phyloP scores from a whole-genome alignment of 208 protist genomes.

The Angomonas desouzai region DNA sequence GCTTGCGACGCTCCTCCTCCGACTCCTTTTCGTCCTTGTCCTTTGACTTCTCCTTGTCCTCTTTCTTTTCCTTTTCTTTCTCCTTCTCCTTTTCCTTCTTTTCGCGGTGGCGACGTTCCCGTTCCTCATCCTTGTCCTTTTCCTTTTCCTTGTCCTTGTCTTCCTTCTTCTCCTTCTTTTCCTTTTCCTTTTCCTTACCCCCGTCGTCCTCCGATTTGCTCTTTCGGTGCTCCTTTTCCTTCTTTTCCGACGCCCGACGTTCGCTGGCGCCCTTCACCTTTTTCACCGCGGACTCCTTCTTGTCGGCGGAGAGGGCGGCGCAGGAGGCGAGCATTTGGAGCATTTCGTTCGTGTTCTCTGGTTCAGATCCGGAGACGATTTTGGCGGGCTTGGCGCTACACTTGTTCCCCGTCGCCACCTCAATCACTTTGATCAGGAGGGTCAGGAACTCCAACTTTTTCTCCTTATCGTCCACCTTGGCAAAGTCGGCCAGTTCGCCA shows the following conservation, averaged over 20 bases:
- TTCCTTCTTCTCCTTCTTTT: slow-evolving; percentile 15
- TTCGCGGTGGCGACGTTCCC: slow-evolving; percentile 7
- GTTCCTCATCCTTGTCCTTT: slow-evolving; percentile 14
- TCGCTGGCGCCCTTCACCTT: slow-evolving; percentile 37
- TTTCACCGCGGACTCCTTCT: slow-evolving; percentile 60
- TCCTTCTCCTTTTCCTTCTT: slow-evolving; percentile 23
- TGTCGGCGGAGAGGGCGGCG: slow-evolving; percentile 43
- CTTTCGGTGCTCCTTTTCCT: slow-evolving; percentile 17
- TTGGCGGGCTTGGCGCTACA: slow-evolving; percentile 62
- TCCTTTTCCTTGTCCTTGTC: slow-evolving; percentile 22
- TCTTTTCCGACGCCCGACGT: not conserved
- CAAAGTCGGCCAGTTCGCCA: slow-evolving; percentile 64
- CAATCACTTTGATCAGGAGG: slow-evolving; percentile 70
- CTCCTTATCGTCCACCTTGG: slow-evolving; percentile 80
- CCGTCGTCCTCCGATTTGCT: slow-evolving; percentile 16
- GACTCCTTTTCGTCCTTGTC: slow-evolving; percentile 23
- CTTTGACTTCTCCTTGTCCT: slow-evolving; percentile 37
- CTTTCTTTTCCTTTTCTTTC: slow-evolving; percentile 24
- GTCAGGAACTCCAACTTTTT: slow-evolving; percentile 76
- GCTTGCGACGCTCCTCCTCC: slow-evolving; percentile 57
- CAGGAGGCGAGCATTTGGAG: slow-evolving; percentile 81
- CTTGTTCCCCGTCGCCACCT: slow-evolving; percentile 67
- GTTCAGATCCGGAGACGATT: slow-evolving; percentile 82
- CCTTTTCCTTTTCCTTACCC: slow-evolving; percentile 20
- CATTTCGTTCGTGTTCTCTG: slow-evolving; percentile 84